Evolutionary conservation across 768 basidiomycete species (phyloP).

Genomic region (Sarcodon sp.): DNA sequence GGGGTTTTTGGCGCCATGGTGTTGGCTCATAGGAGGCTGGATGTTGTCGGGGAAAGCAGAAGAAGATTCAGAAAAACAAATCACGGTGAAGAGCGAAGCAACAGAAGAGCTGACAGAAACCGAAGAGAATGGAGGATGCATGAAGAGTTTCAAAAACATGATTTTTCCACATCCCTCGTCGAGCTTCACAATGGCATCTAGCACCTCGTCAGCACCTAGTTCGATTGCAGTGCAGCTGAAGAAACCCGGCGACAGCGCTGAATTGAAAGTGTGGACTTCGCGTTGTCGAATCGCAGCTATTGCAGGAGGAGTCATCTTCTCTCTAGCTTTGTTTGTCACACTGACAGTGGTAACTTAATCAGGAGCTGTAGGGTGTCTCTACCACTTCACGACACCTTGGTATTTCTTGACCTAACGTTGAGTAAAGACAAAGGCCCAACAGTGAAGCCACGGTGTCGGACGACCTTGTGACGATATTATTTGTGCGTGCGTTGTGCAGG

Average conservation of each 20-base stretch:
- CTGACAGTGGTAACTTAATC: conserved; percentile 6
- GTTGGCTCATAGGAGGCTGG: conserved; percentile 75
- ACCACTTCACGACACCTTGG: too few relatives aligned
- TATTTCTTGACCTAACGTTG: too few relatives aligned
- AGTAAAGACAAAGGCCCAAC: too few relatives aligned
- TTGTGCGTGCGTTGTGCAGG: too few relatives aligned
- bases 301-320: conserved; percentile 38
- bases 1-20: conserved; percentile 59
- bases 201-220: conserved; percentile 4
- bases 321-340: conserved; percentile 31
- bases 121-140: neutral
- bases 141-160: neutral
- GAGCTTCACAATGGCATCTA: neutral
- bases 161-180: conserved; percentile 1
- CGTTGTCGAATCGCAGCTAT: conserved; percentile 49
- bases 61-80: conserved; percentile 50
- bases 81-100: conserved; percentile 24
- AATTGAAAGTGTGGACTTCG: conserved; percentile 24
- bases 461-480: too few relatives aligned
- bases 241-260: conserved; percentile 8
- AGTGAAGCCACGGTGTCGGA: too few relatives aligned
- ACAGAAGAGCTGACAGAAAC: conserved; percentile 2
- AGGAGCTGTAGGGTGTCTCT: too few relatives aligned
- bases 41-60: conserved; percentile 30
- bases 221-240: conserved; percentile 4